Conservation (phyloP, 768 basidiomycete genomes). For the Brasilioporus rufonigricans region DNA sequence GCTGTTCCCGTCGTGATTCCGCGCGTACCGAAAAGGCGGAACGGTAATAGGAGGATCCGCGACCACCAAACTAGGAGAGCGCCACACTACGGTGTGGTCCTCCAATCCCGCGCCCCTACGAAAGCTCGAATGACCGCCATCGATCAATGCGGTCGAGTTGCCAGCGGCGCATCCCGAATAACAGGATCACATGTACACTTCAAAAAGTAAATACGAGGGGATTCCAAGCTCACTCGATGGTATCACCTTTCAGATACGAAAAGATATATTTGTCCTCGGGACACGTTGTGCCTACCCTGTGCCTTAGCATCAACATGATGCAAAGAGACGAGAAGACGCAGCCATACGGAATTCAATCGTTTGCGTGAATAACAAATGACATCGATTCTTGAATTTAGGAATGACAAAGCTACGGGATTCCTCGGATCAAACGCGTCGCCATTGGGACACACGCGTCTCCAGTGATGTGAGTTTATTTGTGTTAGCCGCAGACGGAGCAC, state of each 20-base stretch:
- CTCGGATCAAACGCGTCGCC: slow-evolving; percentile 18
- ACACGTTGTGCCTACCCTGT: slow-evolving; percentile 1
- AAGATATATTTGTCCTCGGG: background rate
- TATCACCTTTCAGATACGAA: background rate
- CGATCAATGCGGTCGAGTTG: background rate
- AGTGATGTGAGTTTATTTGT: background rate
- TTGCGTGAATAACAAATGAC: slow-evolving; percentile 2
- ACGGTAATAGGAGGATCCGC: slow-evolving; percentile 2
- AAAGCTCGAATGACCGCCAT: background rate
- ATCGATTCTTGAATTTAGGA: background rate
- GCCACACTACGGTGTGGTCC: background rate
- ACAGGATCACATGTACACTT: background rate
- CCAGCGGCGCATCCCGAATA: background rate
- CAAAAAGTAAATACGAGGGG: background rate
- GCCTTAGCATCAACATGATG: slow-evolving; percentile 7
- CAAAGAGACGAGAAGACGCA: slow-evolving; percentile 2
- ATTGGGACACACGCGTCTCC: slow-evolving; percentile 1
- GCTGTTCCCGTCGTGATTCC: slow-evolving; percentile 3
- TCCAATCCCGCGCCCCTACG: background rate
- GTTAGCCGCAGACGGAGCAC: background rate
- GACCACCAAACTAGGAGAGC: background rate
- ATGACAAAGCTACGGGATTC: background rate
- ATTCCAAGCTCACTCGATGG: too few species aligned
- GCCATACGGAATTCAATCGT: slow-evolving; percentile 1
- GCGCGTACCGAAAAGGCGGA: background rate